These are phyloP conservation scores for Aquilaria agallochum DNA, from an alignment of 441 rosid species.

Conservation along the genomic window DNA sequence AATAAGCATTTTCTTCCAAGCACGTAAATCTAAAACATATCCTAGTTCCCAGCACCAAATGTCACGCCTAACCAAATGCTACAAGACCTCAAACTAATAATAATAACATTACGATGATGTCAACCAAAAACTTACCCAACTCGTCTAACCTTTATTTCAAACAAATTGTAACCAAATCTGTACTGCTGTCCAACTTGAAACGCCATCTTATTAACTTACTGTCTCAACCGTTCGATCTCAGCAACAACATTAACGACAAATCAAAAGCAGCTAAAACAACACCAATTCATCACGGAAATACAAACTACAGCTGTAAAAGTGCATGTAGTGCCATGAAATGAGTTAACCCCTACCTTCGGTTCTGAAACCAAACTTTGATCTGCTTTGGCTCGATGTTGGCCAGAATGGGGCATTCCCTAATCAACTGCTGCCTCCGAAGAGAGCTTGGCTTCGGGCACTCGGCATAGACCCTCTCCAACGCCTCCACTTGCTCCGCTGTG, in stretches of 20 bases:
- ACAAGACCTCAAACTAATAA: neutral
- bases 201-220: neutral
- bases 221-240: neutral
- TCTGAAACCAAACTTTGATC: slow-evolving; percentile 99
- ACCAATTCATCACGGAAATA: neutral
- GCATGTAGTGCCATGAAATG: neutral
- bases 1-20: neutral
- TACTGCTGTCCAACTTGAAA: neutral
- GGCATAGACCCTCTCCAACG: slow-evolving; percentile 89
- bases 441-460: slow-evolving; percentile 99
- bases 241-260: slow-evolving; percentile 1
- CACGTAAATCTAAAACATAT: neutral
- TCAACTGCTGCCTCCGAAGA: slow-evolving; percentile 83
- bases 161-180: neutral
- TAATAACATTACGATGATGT: too few species aligned
- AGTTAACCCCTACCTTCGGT: slow-evolving; percentile 57
- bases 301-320: neutral
- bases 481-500: slow-evolving; percentile 99
- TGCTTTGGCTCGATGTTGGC: slow-evolving; percentile 95
- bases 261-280: neutral
- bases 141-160: neutral
- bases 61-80: neutral
- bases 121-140: neutral
- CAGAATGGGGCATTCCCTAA: slow-evolving; percentile 92
- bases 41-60: neutral